phyloP scores from a whole-genome alignment of 2,329 filamentous ascomycete genomes.

The Calonectria hawksworthii region DNA sequence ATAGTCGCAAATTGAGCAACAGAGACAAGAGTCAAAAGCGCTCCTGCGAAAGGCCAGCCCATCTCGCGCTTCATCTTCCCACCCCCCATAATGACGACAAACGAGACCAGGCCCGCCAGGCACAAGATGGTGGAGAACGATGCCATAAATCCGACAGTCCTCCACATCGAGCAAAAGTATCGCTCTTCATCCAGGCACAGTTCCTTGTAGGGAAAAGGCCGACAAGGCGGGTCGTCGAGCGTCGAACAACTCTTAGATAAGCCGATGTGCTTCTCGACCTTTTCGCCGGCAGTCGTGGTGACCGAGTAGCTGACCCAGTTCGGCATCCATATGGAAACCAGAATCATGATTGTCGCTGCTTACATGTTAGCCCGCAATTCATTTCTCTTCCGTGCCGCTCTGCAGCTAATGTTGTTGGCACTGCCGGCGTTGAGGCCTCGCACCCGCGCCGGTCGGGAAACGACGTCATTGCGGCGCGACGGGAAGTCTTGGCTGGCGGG shows the following conservation, averaged over 20 bases:
- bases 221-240: constrained; percentile 72
- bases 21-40: constrained; percentile 75
- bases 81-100: constrained; percentile 81
- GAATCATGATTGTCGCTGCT: constrained; percentile 78
- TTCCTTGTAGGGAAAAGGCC: constrained; percentile 52
- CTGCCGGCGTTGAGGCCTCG: not conserved
- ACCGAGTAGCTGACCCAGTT: constrained; percentile 79
- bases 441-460: constrained; percentile 1
- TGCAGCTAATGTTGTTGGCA: not conserved
- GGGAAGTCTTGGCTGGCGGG: constrained; percentile 21
- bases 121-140: constrained; percentile 87
- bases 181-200: constrained; percentile 62
- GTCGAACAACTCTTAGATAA: constrained; percentile 86
- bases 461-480: constrained; percentile 44
- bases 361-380: constrained; percentile 47
- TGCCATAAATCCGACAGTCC: constrained; percentile 88
- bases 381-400: not conserved
- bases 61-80: constrained; percentile 84
- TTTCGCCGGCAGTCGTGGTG: constrained; percentile 61
- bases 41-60: constrained; percentile 84
- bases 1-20: constrained; percentile 82
- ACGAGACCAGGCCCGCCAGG: constrained; percentile 84
- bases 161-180: constrained; percentile 94
- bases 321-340: constrained; percentile 77
- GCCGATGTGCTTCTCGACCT: constrained; percentile 75